A percentile compares a stretch with the other conserved stretches of the same genome.
These are phyloP conservation scores for Zelopaecilomyces penicillatus DNA, from an alignment of 2,329 filamentous ascomycete species.

Conservation along the genomic window DNA sequence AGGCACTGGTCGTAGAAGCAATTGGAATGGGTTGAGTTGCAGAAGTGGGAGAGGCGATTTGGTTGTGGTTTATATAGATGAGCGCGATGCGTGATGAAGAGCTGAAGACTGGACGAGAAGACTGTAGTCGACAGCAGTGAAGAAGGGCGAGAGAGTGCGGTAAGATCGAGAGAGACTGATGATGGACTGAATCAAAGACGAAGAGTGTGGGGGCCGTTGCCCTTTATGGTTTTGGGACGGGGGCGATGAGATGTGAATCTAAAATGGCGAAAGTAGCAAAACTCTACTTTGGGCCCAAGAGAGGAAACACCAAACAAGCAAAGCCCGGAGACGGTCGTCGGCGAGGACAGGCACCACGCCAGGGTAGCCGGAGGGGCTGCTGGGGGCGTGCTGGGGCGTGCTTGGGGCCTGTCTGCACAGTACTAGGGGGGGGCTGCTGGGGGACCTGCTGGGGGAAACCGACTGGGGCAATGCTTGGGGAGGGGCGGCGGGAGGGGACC, in stretches of 20 bases:
- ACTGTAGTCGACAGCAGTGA: too few relatives aligned
- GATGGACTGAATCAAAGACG: slow-evolving; percentile 4
- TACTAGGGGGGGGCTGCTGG: too few relatives aligned
- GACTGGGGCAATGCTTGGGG: slow-evolving; percentile 7
- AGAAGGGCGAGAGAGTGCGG: too few relatives aligned
- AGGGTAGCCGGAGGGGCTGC: neutral
- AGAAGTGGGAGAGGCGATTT: too few relatives aligned
- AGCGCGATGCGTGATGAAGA: too few relatives aligned
- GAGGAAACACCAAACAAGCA: slow-evolving; percentile 1
- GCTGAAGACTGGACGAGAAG: too few relatives aligned
- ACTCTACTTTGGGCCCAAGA: too few relatives aligned
- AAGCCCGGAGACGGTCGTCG: slow-evolving; percentile 4
- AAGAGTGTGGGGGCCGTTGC: slow-evolving; percentile 19
- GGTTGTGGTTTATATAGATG: too few relatives aligned
- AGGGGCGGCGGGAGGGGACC: slow-evolving; percentile 6
- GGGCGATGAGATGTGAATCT: slow-evolving; percentile 2
- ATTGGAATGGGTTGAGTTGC: too few relatives aligned
- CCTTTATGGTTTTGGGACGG: slow-evolving; percentile 25
- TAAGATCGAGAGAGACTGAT: slow-evolving; percentile 4
- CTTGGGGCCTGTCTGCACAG: neutral
- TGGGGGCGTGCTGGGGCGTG: neutral
- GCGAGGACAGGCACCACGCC: slow-evolving; percentile 1
- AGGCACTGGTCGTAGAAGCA: too few relatives aligned
- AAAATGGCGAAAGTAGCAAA: neutral
- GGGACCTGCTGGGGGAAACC: neutral